Percentiles rank a stretch among this genome's conserved stretches.
Evolutionary conservation across 257 asterid species (phyloP).

Genomic region (Solanum chmielewskii): DNA sequence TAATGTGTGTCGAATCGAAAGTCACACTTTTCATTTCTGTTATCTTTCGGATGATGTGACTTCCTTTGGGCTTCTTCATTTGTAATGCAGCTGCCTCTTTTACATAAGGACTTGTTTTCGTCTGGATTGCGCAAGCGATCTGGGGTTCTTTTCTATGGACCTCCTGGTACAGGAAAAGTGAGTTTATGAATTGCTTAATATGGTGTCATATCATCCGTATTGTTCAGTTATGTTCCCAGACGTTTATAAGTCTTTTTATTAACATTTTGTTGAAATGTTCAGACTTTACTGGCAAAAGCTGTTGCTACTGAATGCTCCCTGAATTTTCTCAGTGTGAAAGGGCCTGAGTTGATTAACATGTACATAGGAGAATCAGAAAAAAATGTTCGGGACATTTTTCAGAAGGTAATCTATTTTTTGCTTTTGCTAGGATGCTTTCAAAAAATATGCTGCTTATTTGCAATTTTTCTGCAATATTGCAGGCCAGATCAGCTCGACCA

Average conservation of each 20-base stretch:
- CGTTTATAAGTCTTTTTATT: not conserved
- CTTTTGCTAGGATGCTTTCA: not conserved
- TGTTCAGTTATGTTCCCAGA: not conserved
- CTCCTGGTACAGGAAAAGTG: conserved; percentile 99
- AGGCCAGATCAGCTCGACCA: conserved; percentile 99
- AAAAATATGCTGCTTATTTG: not conserved
- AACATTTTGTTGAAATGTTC: conserved; percentile 18
- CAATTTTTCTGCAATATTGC: conserved; percentile 1
- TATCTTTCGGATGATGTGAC: not conserved
- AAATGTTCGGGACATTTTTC: conserved; percentile 86
- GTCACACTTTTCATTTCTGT: not conserved
- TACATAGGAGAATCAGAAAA: conserved; percentile 99
- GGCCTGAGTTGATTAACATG: conserved; percentile 97
- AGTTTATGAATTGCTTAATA: conserved; percentile 6
- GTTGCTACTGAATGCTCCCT: conserved; percentile 98
- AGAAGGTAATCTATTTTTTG: conserved; percentile 44
- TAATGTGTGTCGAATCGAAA: not conserved
- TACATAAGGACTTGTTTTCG: conserved; percentile 92
- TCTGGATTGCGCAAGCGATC: conserved; percentile 97
- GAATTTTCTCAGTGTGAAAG: conserved; percentile 92
- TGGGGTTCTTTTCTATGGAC: conserved; percentile 98
- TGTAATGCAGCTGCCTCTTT: conserved; percentile 69
- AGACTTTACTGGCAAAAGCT: conserved; percentile 96
- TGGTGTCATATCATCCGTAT: not conserved
- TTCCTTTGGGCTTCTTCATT: conserved; percentile 11